Conservation (phyloP, 2,329 filamentous ascomycete genomes). For the Drechslera avenae region DNA sequence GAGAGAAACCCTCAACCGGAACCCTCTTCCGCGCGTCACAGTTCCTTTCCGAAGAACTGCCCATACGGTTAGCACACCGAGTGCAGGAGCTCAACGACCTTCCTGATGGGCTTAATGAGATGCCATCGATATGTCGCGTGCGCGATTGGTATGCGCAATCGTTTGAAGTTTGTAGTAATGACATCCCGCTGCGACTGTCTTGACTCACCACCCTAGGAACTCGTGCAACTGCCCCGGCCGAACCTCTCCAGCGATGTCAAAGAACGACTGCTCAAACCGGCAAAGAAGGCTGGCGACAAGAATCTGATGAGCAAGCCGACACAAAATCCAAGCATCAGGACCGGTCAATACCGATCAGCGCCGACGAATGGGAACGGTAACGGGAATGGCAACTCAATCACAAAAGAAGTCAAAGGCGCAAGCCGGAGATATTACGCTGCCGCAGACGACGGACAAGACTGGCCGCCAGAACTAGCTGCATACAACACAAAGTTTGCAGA, state of each 20-base stretch:
- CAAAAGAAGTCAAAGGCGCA: conserved; percentile 55
- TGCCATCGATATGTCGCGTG: conserved; percentile 94
- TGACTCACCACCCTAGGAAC: conserved; percentile 69
- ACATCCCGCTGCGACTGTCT: conserved; percentile 9
- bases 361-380: conserved; percentile 48
- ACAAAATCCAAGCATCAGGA: conserved; percentile 84
- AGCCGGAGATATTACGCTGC: conserved; percentile 84
- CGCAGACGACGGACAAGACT: conserved; percentile 84
- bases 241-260: conserved; percentile 75
- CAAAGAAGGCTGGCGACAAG: conserved; percentile 64
- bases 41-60: conserved; percentile 97
- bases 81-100: conserved; percentile 92
- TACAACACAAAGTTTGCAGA: conserved; percentile 93
- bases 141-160: conserved; percentile 99
- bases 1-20: conserved; percentile 86
- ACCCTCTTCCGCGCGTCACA: conserved; percentile 97
- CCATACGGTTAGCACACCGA: conserved; percentile 93
- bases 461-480: conserved; percentile 91
- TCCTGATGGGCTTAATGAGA: conserved; percentile 94
- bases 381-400: conserved; percentile 55
- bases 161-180: conserved; percentile 75
- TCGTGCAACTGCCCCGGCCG: conserved; percentile 83
- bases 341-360: conserved; percentile 76
- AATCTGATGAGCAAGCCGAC: conserved; percentile 80
- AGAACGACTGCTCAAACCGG: conserved; percentile 75